Evolutionary conservation across 179 eudicot species (phyloP), one percentile per base, ranked within the genome.

Genomic region (Spergularia azorica): DNA sequence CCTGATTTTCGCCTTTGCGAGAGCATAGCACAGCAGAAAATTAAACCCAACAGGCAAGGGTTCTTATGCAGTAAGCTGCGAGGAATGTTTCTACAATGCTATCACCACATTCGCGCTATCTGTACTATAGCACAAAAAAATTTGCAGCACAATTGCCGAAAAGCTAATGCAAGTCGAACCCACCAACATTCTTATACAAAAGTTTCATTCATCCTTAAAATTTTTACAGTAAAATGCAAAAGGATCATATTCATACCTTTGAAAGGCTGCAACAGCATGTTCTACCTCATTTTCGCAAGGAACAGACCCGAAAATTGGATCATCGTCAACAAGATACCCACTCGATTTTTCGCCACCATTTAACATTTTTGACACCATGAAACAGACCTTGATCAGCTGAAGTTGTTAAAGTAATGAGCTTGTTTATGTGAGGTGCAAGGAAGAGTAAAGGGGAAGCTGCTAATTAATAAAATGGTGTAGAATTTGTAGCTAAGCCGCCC

Each of bases 221-320:
- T 1, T 26, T 26, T 26, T 0, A 26, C 32, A 26, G 32, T 26
- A 0, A 26, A 26, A 1, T 26, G 32, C 32, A 26, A 0, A 26
- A 26, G 26, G 26, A 26, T 0, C 32, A 26, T 26, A 26, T 26
- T 10, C 15, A 41, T 59, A 84, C 89, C 85, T 82, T 59, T 79
- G 84, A 63, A 86, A 77, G 65, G 83, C 77, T 67, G 81, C 54
- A 55, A 86, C 61, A 36, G 89, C 87, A 21, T 71, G 48, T 61
- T 84, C 75, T 5, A 78, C 89, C 79, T 86, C 89, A 32, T 50
- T 60, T 36, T 63, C 73, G 20, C 83, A 73, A 0, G 89, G 87
- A 65, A 70, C 82, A 55, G 82, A 41, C 41, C 77, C 76, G 46
- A 86, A 82, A 75, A 74, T 57, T 67, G 75, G 58, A 48, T 26